These are phyloP conservation scores for Pascua sp. DNA, from an alignment of 1,284 basidiomycete species.

Conservation along the genomic window DNA sequence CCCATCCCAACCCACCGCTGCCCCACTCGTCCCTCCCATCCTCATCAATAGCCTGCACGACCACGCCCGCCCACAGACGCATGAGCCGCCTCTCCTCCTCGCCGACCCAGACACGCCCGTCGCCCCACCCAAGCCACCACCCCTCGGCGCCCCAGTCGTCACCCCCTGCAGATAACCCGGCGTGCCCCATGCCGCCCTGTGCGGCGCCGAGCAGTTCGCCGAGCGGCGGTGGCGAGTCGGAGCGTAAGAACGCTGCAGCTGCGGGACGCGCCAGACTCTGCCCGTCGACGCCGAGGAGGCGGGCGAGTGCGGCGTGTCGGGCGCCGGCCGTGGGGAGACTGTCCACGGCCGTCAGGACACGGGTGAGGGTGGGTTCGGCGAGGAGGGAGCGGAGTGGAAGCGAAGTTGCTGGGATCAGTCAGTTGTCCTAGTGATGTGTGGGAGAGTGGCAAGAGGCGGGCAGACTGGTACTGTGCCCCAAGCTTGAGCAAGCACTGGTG, in stretches of 20 bases:
- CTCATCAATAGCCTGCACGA: slow-evolving; percentile 37
- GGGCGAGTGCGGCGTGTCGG: slow-evolving; percentile 28
- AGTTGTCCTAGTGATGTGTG: background rate
- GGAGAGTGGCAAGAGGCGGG: background rate
- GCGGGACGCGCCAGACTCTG: slow-evolving; percentile 27
- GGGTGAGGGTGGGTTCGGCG: slow-evolving; percentile 25
- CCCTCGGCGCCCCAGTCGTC: slow-evolving; percentile 24
- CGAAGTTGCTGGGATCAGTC: slow-evolving; percentile 34
- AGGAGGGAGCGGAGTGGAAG: slow-evolving; percentile 35
- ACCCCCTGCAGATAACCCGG: background rate
- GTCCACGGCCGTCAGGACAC: slow-evolving; percentile 37
- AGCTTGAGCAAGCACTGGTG: too few species aligned
- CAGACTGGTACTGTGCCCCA: too few species aligned
- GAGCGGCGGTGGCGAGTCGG: slow-evolving; percentile 39
- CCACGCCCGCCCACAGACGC: slow-evolving; percentile 32
- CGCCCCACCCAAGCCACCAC: slow-evolving; percentile 33
- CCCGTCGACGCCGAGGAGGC: slow-evolving; percentile 34
- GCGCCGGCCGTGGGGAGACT: slow-evolving; percentile 8
- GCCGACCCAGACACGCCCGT: slow-evolving; percentile 38
- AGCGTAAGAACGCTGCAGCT: slow-evolving; percentile 20
- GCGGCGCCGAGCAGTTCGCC: slow-evolving; percentile 24
- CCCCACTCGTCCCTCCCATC: slow-evolving; percentile 31
- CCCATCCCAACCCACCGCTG: slow-evolving; percentile 35
- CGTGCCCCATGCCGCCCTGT: background rate
- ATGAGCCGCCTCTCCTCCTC: slow-evolving; percentile 38